phyloP scores from a whole-genome alignment of 75 land plant genomes.

The Larix kaempferi region DNA sequence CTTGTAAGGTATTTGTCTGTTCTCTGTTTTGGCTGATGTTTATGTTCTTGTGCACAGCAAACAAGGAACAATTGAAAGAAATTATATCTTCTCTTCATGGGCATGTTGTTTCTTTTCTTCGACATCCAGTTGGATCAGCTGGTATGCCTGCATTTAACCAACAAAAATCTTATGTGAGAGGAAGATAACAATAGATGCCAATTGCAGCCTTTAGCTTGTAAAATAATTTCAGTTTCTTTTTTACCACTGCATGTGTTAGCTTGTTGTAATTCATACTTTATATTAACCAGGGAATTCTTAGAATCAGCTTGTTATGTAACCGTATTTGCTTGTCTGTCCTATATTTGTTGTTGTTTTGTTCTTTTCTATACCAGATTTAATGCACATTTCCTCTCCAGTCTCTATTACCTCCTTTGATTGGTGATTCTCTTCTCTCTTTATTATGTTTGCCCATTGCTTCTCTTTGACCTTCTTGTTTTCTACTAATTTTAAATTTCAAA shows the following conservation, averaged over 20 bases:
- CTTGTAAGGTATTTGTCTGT: not conserved
- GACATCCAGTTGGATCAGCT: conserved; percentile 91
- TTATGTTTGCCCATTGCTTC: not conserved
- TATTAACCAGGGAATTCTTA: not conserved
- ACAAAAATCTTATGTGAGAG: not conserved
- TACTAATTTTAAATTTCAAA: not conserved
- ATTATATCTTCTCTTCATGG: conserved; percentile 89
- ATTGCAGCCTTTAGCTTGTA: not conserved
- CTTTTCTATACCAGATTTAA: not conserved
- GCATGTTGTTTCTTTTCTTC: conserved; percentile 89
- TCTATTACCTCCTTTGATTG: not conserved
- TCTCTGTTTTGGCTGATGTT: not conserved
- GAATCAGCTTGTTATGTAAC: not conserved
- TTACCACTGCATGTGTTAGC: not conserved
- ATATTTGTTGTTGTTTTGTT: not conserved
- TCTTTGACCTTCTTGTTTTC: not conserved
- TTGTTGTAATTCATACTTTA: not conserved
- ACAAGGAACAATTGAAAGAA: conserved; percentile 76
- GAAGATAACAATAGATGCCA: not conserved
- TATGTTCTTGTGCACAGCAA: conserved; percentile 42
- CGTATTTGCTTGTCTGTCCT: not conserved
- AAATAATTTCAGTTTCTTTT: not conserved
- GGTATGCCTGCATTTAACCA: conserved; percentile 38
- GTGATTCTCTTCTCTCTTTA: not conserved
- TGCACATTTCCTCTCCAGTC: not conserved